Evolutionary conservation across 106 monocot genomes (phyloP).

Genomic region (Cymbidium sinense): DNA sequence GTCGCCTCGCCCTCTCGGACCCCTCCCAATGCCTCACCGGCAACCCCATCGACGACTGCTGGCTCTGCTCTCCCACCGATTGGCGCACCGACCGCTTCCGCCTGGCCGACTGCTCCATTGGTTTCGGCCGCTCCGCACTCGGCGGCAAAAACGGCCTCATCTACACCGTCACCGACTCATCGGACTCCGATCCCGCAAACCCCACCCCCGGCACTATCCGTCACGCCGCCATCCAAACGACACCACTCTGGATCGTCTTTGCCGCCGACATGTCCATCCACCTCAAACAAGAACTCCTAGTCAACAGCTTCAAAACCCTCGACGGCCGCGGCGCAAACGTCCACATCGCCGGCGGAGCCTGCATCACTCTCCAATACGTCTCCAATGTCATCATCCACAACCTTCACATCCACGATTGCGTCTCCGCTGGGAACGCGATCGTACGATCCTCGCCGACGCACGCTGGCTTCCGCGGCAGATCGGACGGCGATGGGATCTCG

Average conservation of each 20-base stretch:
- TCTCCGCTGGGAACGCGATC: conserved; percentile 44
- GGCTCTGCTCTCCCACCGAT: conserved; percentile 52
- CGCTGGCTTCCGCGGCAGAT: conserved; percentile 27
- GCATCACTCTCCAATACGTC: conserved; percentile 61
- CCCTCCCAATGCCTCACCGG: conserved; percentile 35
- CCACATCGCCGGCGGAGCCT: conserved; percentile 60
- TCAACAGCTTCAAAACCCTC: conserved; percentile 77
- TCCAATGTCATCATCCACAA: conserved; percentile 73
- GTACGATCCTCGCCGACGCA: conserved; percentile 56
- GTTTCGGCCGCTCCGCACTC: conserved; percentile 56
- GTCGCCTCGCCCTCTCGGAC: conserved; percentile 8
- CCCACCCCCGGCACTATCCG: conserved; percentile 65
- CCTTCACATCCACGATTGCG: conserved; percentile 63
- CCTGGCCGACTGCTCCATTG: conserved; percentile 72
- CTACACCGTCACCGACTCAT: conserved; percentile 62
- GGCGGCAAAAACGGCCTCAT: conserved; percentile 56
- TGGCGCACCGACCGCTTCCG: conserved; percentile 55
- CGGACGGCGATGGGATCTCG: conserved; percentile 76
- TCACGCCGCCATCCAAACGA: conserved; percentile 52
- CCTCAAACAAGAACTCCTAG: conserved; percentile 59
- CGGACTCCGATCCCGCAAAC: conserved; percentile 46
- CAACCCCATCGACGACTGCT: conserved; percentile 92
- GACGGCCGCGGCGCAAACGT: conserved; percentile 68
- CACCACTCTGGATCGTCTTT: conserved; percentile 79
- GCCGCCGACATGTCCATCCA: conserved; percentile 49